Evolutionary conservation across 2,329 filamentous ascomycete genomes (phyloP), one percentile per base, ranked within the genome.

Genomic region (Clarireedia paspali): DNA sequence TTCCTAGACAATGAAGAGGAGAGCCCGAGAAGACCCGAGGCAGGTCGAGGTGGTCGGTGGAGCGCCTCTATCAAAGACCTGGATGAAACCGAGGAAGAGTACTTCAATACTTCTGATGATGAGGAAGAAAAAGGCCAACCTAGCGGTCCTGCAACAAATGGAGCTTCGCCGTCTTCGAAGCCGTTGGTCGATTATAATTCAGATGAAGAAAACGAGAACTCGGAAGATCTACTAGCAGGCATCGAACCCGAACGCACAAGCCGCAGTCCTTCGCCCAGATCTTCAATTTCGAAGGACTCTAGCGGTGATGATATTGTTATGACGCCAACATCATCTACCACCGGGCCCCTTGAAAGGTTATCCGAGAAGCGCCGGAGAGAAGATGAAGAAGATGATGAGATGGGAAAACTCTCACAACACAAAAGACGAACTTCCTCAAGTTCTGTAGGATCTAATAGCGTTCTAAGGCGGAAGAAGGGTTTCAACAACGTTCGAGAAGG

Each of bases 151-250:
- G 62, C 76, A 10, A 71, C 76, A 6, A 91, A 91, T 62, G 88
- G 84, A 24, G 78, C 79, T 14, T 81, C 83, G 20, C 77, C 84
- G 0, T 71, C 80, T 7, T 72, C 80, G 50, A 90, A 87, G 67
- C 88, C 88, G 1, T 75, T 97, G 23, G 94, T 99, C 36, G 89
- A 96, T 69, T 99, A 99, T 68, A 83, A 86, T 0, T 95, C 95
- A 39, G 91, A 96, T 63, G 92, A 96, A 57, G 89, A 94, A n/a
- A 83, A 80, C 12, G 84, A 87, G 70, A 84, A 85, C 66, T 74
- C 80, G 45, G 77, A 85, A 56, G 63, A 77, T 66, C 59, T 68
- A 58, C 60, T 73, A 62, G 58, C 69, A 6, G 64, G 64, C 6
- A 66, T 60, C 38, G 36, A 54, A 15, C 24, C 46, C 26, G 50